These are phyloP conservation scores for Cardamine occulta DNA, from an alignment of 345 rosid genomes.

Conservation along the genomic window DNA sequence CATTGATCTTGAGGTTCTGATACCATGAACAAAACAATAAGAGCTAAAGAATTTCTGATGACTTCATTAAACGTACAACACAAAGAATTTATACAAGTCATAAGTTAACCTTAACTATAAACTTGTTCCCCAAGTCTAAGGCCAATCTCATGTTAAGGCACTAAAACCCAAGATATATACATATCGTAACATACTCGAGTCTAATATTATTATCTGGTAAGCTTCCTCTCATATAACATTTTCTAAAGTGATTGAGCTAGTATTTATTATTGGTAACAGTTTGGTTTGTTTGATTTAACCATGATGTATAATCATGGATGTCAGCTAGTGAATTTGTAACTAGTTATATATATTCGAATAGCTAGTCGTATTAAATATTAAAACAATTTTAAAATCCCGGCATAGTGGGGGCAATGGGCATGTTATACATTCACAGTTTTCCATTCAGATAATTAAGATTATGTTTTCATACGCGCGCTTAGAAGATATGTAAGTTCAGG, in stretches of 20 bases:
- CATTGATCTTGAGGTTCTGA: too few species aligned
- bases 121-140: too few species aligned
- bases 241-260: background rate
- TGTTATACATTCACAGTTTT: slow-evolving; percentile 20
- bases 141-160: too few species aligned
- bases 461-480: slow-evolving; percentile 6
- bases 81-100: too few species aligned
- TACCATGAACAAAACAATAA: too few species aligned
- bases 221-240: slow-evolving; percentile 3
- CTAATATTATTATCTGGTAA: background rate
- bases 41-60: too few species aligned
- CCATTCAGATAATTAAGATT: background rate
- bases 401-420: slow-evolving; percentile 10
- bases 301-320: slow-evolving; percentile 19
- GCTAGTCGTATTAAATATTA: slow-evolving; percentile 18
- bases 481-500: background rate
- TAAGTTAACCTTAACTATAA: too few species aligned
- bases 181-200: background rate
- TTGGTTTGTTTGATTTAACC: slow-evolving; percentile 10
- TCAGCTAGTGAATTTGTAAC: slow-evolving; percentile 28
- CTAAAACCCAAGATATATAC: too few species aligned
- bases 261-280: background rate
- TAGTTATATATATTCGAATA: background rate
- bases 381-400: background rate
- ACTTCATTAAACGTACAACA: too few species aligned